Evolutionary conservation across 1,284 basidiomycete species (phyloP).

Genomic region (Coniferiporia sulphurascens): DNA sequence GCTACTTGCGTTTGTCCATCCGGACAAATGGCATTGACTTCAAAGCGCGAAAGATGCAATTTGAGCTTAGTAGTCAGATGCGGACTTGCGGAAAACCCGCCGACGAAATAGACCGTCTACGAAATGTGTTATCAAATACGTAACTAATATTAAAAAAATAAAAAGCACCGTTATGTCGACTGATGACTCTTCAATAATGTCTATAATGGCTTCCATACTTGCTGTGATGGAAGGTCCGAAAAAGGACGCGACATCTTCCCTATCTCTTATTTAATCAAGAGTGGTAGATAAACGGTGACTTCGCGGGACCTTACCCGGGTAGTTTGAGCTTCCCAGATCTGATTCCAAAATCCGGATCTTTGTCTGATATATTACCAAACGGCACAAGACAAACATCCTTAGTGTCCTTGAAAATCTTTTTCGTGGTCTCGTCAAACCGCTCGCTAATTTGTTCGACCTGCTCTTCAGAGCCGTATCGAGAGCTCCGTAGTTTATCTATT

Average conservation of each 20-base stretch:
- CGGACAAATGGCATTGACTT: constrained; percentile 63
- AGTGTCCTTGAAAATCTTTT: constrained; percentile 39
- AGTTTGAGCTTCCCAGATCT: constrained; percentile 42
- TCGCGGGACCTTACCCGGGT: constrained; percentile 40
- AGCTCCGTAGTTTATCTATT: constrained; percentile 29
- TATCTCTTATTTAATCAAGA: constrained; percentile 17
- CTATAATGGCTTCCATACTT: constrained; percentile 48
- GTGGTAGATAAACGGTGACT: too few relatives aligned
- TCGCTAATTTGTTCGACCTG: constrained; percentile 40
- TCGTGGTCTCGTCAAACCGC: constrained; percentile 49
- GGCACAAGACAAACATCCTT: constrained; percentile 42
- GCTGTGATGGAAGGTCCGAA: constrained; percentile 43
- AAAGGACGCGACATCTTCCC: constrained; percentile 36
- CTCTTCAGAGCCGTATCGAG: constrained; percentile 28
- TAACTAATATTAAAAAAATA: background rate
- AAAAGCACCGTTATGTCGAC: constrained; percentile 54
- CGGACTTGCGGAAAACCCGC: constrained; percentile 72
- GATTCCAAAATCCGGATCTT: constrained; percentile 40
- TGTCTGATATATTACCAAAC: constrained; percentile 45
- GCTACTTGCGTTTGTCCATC: constrained; percentile 63
- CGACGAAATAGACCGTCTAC: constrained; percentile 70
- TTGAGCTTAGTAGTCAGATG: constrained; percentile 73
- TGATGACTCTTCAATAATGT: constrained; percentile 18
- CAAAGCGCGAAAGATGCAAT: constrained; percentile 49
- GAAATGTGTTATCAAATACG: background rate